Evolutionary conservation across 495 filamentous ascomycete species (phyloP).

Genomic region (Penicillium desertorum): DNA sequence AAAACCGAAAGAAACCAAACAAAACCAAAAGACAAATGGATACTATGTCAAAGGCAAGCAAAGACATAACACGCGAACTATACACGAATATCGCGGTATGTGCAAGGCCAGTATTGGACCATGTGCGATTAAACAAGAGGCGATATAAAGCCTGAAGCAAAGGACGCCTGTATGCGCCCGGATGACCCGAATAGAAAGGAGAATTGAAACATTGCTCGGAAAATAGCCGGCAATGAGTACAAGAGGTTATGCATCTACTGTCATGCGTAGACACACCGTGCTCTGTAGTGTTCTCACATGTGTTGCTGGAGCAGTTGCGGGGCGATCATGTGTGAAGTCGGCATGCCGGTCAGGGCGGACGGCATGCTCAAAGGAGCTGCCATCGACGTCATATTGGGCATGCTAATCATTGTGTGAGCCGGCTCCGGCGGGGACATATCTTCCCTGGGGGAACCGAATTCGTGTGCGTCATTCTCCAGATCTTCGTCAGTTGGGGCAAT

Average conservation of each 20-base stretch:
- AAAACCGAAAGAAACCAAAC: neutral
- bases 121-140: slow-evolving; percentile 13
- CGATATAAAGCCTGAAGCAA: slow-evolving; percentile 8
- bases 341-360: slow-evolving; percentile 38
- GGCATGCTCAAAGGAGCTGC: slow-evolving; percentile 40
- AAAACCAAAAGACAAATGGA: neutral
- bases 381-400: slow-evolving; percentile 44
- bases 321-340: slow-evolving; percentile 45
- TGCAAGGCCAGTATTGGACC: neutral
- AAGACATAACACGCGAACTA: neutral
- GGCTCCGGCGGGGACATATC: slow-evolving; percentile 58
- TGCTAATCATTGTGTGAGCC: slow-evolving; percentile 35
- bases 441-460: slow-evolving; percentile 73
- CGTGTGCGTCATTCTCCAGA: slow-evolving; percentile 69
- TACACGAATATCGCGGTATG: slow-evolving; percentile 8
- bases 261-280: neutral
- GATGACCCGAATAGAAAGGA: slow-evolving; percentile 3
- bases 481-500: slow-evolving; percentile 69
- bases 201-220: neutral
- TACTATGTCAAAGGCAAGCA: slow-evolving; percentile 1
- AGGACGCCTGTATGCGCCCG: slow-evolving; percentile 3
- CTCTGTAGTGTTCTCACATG: slow-evolving; percentile 31
- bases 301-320: slow-evolving; percentile 50
- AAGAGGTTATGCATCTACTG: neutral
- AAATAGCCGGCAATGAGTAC: neutral